Evolutionary conservation across 495 filamentous ascomycete genomes (phyloP).

Genomic region (Penicilliopsis zonata): DNA sequence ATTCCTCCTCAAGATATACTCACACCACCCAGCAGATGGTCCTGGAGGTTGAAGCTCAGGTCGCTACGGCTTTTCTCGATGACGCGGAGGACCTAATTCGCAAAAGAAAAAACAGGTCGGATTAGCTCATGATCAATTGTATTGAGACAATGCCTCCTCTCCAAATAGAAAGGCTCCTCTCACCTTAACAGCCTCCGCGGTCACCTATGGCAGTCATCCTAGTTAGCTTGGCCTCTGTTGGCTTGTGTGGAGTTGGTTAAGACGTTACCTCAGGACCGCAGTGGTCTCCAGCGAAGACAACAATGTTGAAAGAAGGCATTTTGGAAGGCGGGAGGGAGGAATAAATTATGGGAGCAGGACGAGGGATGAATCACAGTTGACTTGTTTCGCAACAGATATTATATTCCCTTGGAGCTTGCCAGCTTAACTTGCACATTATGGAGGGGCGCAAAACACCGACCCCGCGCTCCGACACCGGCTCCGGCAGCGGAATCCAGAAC

Average conservation of each 20-base stretch:
- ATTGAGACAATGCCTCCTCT: neutral
- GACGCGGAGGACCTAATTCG: constrained; percentile 45
- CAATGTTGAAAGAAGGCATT: constrained; percentile 43
- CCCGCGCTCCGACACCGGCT: constrained; percentile 19
- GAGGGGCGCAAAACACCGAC: constrained; percentile 6
- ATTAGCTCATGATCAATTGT: constrained; percentile 1
- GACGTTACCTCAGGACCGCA: constrained; percentile 79
- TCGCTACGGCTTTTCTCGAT: constrained; percentile 57
- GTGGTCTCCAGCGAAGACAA: constrained; percentile 81
- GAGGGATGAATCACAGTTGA: constrained; percentile 4
- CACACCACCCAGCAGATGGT: constrained; percentile 90
- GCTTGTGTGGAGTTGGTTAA: neutral
- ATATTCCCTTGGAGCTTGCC: constrained; percentile 2
- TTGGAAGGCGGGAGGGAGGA: constrained; percentile 4
- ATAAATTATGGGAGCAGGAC: constrained; percentile 6
- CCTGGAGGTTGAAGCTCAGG: constrained; percentile 77
- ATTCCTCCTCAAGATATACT: constrained; percentile 20
- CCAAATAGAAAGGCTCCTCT: constrained; percentile 6
- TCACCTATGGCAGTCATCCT: constrained; percentile 30
- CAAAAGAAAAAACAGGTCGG: constrained; percentile 1
- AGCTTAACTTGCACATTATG: constrained; percentile 7
- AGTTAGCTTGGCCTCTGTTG: too few relatives aligned
- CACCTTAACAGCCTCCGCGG: constrained; percentile 77
- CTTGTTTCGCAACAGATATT: constrained; percentile 5
- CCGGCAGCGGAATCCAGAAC: constrained; percentile 1